Percentiles rank a stretch among this genome's conserved stretches.
Evolutionary conservation across 768 basidiomycete species (phyloP).

Genomic region (Sistotremastrum suecicum): DNA sequence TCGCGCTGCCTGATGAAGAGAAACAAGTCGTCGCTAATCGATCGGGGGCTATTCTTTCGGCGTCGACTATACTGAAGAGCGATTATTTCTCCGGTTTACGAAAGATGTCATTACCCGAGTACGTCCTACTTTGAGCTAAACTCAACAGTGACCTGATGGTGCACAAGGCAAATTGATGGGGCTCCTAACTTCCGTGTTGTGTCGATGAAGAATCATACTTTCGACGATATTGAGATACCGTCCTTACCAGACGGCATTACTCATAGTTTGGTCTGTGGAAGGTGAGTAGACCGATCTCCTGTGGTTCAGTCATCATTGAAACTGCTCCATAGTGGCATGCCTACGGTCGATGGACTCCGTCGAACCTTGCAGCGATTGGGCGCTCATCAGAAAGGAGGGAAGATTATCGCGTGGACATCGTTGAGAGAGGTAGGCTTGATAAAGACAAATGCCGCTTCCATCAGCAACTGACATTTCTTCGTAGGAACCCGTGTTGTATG

Average conservation of each 20-base stretch:
- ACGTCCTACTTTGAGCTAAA: too few relatives aligned
- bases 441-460: not conserved
- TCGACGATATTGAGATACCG: too few relatives aligned
- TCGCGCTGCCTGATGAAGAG: conserved; percentile 85
- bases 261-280: conserved; percentile 48
- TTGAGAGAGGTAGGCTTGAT: conserved; percentile 57
- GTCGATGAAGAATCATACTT: conserved; percentile 32
- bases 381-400: conserved; percentile 63
- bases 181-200: conserved; percentile 85
- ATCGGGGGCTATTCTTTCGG: conserved; percentile 74
- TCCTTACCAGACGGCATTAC: too few relatives aligned
- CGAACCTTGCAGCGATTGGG: conserved; percentile 66
- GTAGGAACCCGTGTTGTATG: conserved; percentile 86
- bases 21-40: conserved; percentile 74
- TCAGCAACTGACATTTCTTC: conserved; percentile 3
- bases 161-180: conserved; percentile 62
- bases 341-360: conserved; percentile 77
- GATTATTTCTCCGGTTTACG: conserved; percentile 90
- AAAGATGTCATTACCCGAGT: conserved; percentile 95
- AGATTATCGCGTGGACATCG: conserved; percentile 86
- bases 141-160: not conserved
- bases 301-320: too few relatives aligned
- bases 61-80: conserved; percentile 88
- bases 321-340: conserved; percentile 67
- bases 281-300: conserved; percentile 29